Evolutionary conservation across 768 basidiomycete species (phyloP), one percentile per base, ranked within the genome.

Genomic region (Russula emetica): DNA sequence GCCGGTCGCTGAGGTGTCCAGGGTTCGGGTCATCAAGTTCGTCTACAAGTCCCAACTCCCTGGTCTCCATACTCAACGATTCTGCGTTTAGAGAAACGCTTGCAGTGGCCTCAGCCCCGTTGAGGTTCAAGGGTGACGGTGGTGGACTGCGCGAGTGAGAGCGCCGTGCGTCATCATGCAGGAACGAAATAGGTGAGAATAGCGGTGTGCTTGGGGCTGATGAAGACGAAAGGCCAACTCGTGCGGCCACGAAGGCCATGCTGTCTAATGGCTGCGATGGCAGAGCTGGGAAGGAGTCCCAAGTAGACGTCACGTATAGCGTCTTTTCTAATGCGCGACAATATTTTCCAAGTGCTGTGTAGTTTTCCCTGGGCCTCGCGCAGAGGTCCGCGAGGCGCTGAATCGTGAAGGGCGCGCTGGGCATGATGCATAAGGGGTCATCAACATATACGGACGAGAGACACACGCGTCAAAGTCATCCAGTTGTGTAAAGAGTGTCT

Each of bases 301-400:
- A 83, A 8, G 87, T 83, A 1, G 92, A 93, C 5, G 93, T 93
- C 55, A 96, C 92, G 24, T 91, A 85, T 24, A 92, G 77, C 14
- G 88, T 79, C 71, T 87, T 89, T 70, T 93, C 90, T 14, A 95
- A 78, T 2, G 93, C 93, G 2, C 93, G 88, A 44, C 94, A 82
- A 72, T 93, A 95, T 75, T 95, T 96, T 50, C 92, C 90, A 18
- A 91, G 76, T 32, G 83, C 81, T 51, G 79, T 85, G 80, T 95
- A 94, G 68, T 92, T 82, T 52, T 80, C 78, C 67, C 78, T 79
- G 5, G 92, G 92, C 47, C 80, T 74, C 14, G 88, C 68, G 67
- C 86, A 85, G 28, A 96, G 84, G 71, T 95, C 93, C 72, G 90
- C 91, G 14, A 94, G 77, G 50, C 93, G 85, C 74, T 96, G 94